Evolutionary conservation across 192 early-diverging fungal species (phyloP).

Genomic region (Spinellus fusiger): DNA sequence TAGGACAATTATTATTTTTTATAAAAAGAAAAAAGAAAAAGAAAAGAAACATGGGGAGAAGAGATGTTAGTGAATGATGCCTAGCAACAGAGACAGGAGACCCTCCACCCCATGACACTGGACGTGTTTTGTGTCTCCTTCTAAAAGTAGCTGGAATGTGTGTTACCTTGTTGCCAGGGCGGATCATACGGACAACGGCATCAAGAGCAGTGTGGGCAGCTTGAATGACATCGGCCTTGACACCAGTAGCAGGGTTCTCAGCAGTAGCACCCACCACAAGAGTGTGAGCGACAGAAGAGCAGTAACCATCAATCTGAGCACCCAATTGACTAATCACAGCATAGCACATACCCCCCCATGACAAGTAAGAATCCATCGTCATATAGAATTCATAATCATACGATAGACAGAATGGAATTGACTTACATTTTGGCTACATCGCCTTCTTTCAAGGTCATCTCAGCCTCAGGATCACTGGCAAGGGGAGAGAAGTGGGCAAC

Average conservation of each 20-base stretch:
- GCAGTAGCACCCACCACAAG: slow-evolving; percentile 78
- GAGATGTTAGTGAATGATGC: no score
- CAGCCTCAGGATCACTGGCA: slow-evolving; percentile 58
- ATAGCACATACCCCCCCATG: background rate
- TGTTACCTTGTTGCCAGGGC: slow-evolving; percentile 66
- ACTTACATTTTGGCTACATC: slow-evolving; percentile 88
- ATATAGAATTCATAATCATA: background rate
- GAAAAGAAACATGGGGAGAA: no score
- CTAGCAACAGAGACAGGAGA: no score
- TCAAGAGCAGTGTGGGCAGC: slow-evolving; percentile 84
- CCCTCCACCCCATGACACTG: background rate
- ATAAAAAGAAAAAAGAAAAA: no score
- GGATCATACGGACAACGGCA: slow-evolving; percentile 79
- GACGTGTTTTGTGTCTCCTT: background rate
- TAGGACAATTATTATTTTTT: no score
- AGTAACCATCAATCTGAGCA: slow-evolving; percentile 90
- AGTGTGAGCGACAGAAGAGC: slow-evolving; percentile 75
- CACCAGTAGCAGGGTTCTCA: slow-evolving; percentile 68
- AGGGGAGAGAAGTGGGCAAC: slow-evolving; percentile 87
- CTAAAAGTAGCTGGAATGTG: background rate
- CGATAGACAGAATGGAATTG: background rate
- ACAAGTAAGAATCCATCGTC: background rate
- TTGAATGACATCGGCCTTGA: slow-evolving; percentile 79
- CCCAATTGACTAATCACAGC: slow-evolving; percentile 59
- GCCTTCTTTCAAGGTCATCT: slow-evolving; percentile 57